A percentile compares a stretch with the other conserved stretches of the same genome.
Evolutionary conservation across 2,329 filamentous ascomycete species (phyloP).

Genomic region (Alternaria brassicae): DNA sequence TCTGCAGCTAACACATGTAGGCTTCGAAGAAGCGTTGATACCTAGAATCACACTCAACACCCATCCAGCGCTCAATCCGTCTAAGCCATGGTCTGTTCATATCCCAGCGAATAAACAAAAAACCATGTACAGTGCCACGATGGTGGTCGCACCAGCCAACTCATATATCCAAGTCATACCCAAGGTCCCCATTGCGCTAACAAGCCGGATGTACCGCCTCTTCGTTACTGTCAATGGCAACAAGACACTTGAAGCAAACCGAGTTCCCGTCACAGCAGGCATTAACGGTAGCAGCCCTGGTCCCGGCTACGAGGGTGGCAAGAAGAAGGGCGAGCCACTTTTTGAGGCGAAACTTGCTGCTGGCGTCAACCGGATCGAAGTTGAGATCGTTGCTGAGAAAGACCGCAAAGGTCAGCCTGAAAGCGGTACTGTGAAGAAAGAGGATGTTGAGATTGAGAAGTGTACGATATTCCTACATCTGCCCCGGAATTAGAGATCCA

Average conservation of each 20-base stretch:
- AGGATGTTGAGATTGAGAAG: conserved; percentile 76
- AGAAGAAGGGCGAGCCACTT: conserved; percentile 65
- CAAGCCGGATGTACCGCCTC: conserved; percentile 75
- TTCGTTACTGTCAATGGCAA: conserved; percentile 75
- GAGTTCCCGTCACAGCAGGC: conserved; percentile 56
- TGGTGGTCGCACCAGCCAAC: conserved; percentile 72
- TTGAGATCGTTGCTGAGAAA: conserved; percentile 77
- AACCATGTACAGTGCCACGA: conserved; percentile 74
- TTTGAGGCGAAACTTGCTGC: conserved; percentile 76
- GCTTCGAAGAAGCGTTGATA: conserved; percentile 67
- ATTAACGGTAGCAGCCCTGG: conserved; percentile 39
- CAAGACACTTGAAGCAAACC: conserved; percentile 65
- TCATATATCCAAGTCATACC: conserved; percentile 75
- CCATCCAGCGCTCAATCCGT: conserved; percentile 69
- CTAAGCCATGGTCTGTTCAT: conserved; percentile 68
- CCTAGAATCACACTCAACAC: conserved; percentile 70
- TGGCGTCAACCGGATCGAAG: conserved; percentile 78
- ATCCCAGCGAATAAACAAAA: conserved; percentile 71
- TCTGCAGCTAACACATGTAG: conserved; percentile 34
- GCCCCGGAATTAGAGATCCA: conserved; percentile 49
- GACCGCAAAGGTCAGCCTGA: conserved; percentile 53
- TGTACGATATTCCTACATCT: conserved; percentile 79
- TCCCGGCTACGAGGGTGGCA: conserved; percentile 39
- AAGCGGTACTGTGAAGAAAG: conserved; percentile 32
- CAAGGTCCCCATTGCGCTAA: conserved; percentile 67